Evolutionary conservation across 1,284 basidiomycete species (phyloP).

Genomic region (Ceratobasidium sp.): DNA sequence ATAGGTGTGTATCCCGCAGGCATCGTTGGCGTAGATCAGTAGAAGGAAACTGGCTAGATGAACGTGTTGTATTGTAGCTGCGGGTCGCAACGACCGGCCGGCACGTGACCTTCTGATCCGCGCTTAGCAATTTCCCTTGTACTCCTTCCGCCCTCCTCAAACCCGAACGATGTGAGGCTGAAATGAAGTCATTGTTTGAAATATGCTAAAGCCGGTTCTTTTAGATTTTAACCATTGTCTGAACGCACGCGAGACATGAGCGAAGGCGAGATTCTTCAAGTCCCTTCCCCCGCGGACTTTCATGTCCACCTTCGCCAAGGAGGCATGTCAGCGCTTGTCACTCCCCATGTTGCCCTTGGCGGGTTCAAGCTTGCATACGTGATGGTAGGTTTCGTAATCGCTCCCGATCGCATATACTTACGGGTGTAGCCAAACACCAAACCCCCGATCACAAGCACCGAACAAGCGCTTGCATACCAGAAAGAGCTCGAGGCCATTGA

Average conservation of each 20-base stretch:
- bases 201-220: background rate
- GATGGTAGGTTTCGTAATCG: conserved; percentile 68
- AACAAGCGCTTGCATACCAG: conserved; percentile 83
- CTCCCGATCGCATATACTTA: conserved; percentile 6
- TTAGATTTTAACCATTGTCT: background rate
- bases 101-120: conserved; percentile 38
- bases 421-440: conserved; percentile 84
- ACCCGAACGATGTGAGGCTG: background rate
- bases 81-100: conserved; percentile 17
- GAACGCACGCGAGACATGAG: background rate
- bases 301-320: conserved; percentile 97
- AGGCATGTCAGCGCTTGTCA: conserved; percentile 78
- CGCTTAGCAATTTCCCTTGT: conserved; percentile 29
- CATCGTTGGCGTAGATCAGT: conserved; percentile 25
- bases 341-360: conserved; percentile 87
- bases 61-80: conserved; percentile 6
- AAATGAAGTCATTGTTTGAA: background rate
- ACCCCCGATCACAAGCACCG: conserved; percentile 87
- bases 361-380: conserved; percentile 94
- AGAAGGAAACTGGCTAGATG: background rate
- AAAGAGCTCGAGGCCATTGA: conserved; percentile 75
- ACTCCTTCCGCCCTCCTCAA: conserved; percentile 1
- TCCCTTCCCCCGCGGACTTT: conserved; percentile 86
- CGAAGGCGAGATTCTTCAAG: conserved; percentile 54
- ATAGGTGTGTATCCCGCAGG: conserved; percentile 42